phyloP scores from a whole-genome alignment of 257 asterid species.

The Capsicum chinense region DNA sequence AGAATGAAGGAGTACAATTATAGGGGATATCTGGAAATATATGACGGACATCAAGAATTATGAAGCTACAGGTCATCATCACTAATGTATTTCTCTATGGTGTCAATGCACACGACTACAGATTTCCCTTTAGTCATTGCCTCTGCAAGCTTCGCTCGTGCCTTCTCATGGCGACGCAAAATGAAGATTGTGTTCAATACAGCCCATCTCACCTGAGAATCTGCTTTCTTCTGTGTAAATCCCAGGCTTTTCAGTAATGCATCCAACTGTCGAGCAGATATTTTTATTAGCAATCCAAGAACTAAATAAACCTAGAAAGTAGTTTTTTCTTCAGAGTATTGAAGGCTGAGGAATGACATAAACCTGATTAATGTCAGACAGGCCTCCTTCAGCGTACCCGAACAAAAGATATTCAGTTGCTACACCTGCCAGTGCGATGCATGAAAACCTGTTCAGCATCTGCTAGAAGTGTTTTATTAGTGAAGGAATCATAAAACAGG shows the following conservation, averaged over 20 bases:
- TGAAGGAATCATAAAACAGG: slow-evolving; percentile 25
- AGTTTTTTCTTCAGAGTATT: background rate
- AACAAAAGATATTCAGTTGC: slow-evolving; percentile 88
- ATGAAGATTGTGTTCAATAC: slow-evolving; percentile 72
- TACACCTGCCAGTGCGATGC: slow-evolving; percentile 94
- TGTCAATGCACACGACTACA: slow-evolving; percentile 67
- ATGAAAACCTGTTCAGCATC: slow-evolving; percentile 88
- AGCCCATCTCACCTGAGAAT: slow-evolving; percentile 95
- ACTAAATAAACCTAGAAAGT: slow-evolving; percentile 22
- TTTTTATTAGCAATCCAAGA: background rate
- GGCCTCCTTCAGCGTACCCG: slow-evolving; percentile 94
- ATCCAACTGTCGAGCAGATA: slow-evolving; percentile 64
- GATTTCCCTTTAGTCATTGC: slow-evolving; percentile 84
- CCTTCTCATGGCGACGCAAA: slow-evolving; percentile 79
- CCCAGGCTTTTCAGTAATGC: slow-evolving; percentile 69
- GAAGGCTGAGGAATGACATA: slow-evolving; percentile 24
- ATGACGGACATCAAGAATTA: background rate
- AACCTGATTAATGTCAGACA: slow-evolving; percentile 80
- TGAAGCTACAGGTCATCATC: slow-evolving; percentile 46
- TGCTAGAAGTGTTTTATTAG: slow-evolving; percentile 36
- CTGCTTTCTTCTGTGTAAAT: slow-evolving; percentile 94
- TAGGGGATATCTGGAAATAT: slow-evolving; percentile 1
- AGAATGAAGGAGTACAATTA: slow-evolving; percentile 3
- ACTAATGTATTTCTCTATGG: slow-evolving; percentile 66
- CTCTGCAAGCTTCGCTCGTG: slow-evolving; percentile 70